Conservation (phyloP, 768 basidiomycete species). For the Hygrophoropsis aurantiaca region DNA sequence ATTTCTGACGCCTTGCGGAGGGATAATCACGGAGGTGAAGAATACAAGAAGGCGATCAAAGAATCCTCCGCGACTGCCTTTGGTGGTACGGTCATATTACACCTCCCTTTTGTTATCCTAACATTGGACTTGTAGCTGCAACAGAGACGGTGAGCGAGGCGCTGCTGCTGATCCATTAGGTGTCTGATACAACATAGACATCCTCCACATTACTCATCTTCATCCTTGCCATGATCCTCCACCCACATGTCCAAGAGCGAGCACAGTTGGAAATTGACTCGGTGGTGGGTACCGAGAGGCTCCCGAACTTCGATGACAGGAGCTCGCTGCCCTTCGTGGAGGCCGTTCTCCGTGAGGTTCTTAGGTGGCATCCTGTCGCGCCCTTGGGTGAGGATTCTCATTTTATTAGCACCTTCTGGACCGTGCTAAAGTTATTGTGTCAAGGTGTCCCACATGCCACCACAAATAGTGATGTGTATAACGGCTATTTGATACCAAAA, state of each 20-base stretch:
- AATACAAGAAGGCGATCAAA: not conserved
- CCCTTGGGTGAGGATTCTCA: not conserved
- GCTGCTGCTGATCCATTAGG: too few species aligned
- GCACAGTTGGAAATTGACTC: conserved; percentile 20
- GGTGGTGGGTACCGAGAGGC: conserved; percentile 14
- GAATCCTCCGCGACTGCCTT: not conserved
- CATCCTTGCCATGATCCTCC: conserved; percentile 12
- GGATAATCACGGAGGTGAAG: not conserved
- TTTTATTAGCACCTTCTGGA: not conserved
- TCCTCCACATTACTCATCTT: conserved; percentile 10
- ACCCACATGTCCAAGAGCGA: conserved; percentile 13
- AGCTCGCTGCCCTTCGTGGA: conserved; percentile 5
- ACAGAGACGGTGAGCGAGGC: conserved; percentile 16
- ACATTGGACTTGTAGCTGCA: conserved; percentile 5
- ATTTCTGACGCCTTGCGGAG: not conserved
- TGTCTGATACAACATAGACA: not conserved
- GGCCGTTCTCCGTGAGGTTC: conserved; percentile 6
- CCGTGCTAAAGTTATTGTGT: not conserved
- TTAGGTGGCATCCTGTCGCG: conserved; percentile 2
- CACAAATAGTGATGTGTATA: not conserved
- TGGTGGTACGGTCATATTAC: not conserved
- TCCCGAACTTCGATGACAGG: conserved; percentile 10
- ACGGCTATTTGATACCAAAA: conserved; percentile 8
- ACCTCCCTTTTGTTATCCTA: not conserved
- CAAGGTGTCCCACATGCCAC: not conserved